Percentiles rank a stretch among this genome's conserved stretches.
phyloP scores from a whole-genome alignment of 1,139 yeast species.

The Suhomyces bolitotheri region DNA sequence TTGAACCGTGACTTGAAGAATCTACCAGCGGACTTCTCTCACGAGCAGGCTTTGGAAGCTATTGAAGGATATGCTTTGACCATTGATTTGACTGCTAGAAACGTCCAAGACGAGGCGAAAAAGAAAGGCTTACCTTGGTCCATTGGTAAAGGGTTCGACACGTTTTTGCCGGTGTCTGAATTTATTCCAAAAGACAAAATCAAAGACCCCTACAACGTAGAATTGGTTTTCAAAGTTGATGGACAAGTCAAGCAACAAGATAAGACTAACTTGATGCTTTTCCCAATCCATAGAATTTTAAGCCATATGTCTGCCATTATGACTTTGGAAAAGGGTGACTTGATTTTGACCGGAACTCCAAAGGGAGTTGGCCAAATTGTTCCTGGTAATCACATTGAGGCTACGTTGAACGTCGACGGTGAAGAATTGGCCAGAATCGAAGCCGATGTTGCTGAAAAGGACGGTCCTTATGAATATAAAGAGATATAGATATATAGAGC shows the following conservation, averaged over 20 bases:
- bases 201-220: constrained; percentile 73
- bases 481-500: constrained; percentile 46
- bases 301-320: constrained; percentile 81
- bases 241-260: constrained; percentile 74
- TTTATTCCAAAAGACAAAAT: constrained; percentile 66
- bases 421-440: constrained; percentile 56
- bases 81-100: constrained; percentile 91
- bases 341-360: constrained; percentile 94
- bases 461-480: constrained; percentile 74
- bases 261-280: constrained; percentile 80
- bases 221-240: constrained; percentile 67
- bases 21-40: constrained; percentile 59
- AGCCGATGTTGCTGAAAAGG: constrained; percentile 60
- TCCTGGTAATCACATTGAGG: constrained; percentile 77
- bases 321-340: constrained; percentile 89
- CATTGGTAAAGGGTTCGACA: constrained; percentile 94
- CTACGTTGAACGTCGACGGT: constrained; percentile 59
- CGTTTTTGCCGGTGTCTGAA: constrained; percentile 80
- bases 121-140: constrained; percentile 96
- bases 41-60: constrained; percentile 68
- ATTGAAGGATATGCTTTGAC: constrained; percentile 87
- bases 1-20: constrained; percentile 66
- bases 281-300: constrained; percentile 79
- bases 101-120: constrained; percentile 94
- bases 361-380: constrained; percentile 88